Percentiles rank a stretch among this genome's conserved stretches.
Conservation (phyloP, 2,329 filamentous ascomycete species). For the Alternaria arbusti region DNA sequence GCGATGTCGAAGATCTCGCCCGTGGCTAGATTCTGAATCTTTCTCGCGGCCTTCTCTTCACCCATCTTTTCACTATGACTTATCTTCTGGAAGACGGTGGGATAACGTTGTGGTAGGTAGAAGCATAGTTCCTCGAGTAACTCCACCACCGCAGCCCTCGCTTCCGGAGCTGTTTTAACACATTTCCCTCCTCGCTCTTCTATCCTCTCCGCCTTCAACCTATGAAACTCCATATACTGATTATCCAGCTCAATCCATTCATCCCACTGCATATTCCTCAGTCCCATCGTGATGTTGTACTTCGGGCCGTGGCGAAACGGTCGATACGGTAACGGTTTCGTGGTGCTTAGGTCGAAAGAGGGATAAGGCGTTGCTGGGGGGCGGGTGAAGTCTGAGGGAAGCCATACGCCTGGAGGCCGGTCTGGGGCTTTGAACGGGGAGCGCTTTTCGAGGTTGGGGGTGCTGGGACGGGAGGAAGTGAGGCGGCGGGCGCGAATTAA, state of each 20-base stretch:
- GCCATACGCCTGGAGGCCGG: conserved; percentile 50
- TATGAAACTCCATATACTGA: conserved; percentile 75
- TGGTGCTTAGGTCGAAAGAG: conserved; percentile 71
- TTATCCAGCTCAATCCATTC: conserved; percentile 89
- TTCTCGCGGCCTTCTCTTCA: too few relatives aligned
- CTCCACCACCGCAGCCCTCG: conserved; percentile 75
- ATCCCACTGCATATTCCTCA: conserved; percentile 71
- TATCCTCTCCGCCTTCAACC: conserved; percentile 73
- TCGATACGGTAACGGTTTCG: conserved; percentile 76
- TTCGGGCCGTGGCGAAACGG: conserved; percentile 80
- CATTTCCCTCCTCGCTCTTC: conserved; percentile 70
- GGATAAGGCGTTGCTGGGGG: conserved; percentile 68
- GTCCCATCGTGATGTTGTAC: conserved; percentile 78
- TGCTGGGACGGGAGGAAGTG: conserved; percentile 21
- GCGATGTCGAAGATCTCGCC: conserved; percentile 74
- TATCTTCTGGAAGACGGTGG: too few relatives aligned
- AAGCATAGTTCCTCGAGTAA: conserved; percentile 73
- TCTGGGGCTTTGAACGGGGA: conserved; percentile 43
- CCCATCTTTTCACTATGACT: too few relatives aligned
- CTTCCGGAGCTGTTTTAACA: conserved; percentile 71
- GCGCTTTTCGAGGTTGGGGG: conserved; percentile 57
- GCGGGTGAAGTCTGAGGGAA: conserved; percentile 57
- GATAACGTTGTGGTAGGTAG: conserved; percentile 79
- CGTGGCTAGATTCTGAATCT: conserved; percentile 66
- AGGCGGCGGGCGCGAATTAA: conserved; percentile 32